Base-by-base conservation (phyloP, 306 rosid species). In the Prinsepia uniflora region DNA sequence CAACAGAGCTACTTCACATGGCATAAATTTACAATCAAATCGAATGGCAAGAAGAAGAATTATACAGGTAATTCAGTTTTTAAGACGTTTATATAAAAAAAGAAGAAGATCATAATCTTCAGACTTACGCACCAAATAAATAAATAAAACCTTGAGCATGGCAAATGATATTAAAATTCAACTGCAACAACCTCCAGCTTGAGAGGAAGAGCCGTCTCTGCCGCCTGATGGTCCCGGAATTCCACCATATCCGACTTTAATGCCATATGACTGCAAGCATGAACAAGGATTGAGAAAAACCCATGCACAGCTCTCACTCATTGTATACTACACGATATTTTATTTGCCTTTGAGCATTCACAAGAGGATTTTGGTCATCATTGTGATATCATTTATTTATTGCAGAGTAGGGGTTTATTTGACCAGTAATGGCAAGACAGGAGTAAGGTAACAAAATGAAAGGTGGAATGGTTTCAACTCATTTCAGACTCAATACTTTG, bases 181-280 rank as follows among this genome's bases (percentile, higher is more conserved):
- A 91, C 78, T 72, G 89, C 99, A 95, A 78, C 99, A 95, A 72
- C 89, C 84, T 71, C 97, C 97, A 40, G 76, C 87, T 30, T 91
- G 78, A 24, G 99, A 75, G 75, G 96, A 82, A 30, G 96, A 81
- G 50, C 97, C 99, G 78, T 95, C 94, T 80, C 99, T 87, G 78
- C 97, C 96, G 40, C 96, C 96, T 47, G 97, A 84, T 61, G 99
- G 96, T 81, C 99, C 99, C 5, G 99, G 96, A 67, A 95, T 79
- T 71, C 99, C 99, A 47, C 97, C 99, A 67, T 91, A 95, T 69
- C 99, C 99, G 17, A 95, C 96, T 82, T 95, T 95, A 75, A 95
- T 95, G 76, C 99, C 99, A 72, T 95, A 87, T 56, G 99, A 91
- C 99, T 95, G 92, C 86, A 79, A 79, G 69, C 68, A 67, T 74